Evolutionary conservation across 768 basidiomycete species (phyloP), one percentile per base, ranked within the genome.

Genomic region (Leccinum imitatum): DNA sequence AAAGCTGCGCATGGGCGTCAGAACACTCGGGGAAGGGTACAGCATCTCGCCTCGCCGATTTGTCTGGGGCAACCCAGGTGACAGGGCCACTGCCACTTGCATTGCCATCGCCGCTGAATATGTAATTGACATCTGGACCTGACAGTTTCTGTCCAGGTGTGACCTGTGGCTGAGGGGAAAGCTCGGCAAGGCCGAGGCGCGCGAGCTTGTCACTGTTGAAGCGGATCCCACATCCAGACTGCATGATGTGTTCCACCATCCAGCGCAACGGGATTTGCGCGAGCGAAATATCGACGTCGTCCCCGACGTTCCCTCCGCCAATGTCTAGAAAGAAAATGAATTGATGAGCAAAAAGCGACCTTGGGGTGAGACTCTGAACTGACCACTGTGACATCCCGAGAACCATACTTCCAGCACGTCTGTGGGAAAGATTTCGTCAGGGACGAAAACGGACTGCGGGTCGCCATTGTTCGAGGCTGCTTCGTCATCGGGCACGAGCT

Each of bases 391-490:
- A 61, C 84, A 84, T 1, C 91, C 91, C 6, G 84, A 66, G 64
- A 93, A 93, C 90, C 90, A 93, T 2, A 92, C 89, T 69, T 93
- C 91, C 9, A 85, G 69, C 14, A 90, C 84, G 69, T 91, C 84
- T 1, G 82, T 74, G 30, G 21, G 1, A 10, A 11, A 52, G 1
- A 25, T 3, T 47, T 61, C 61, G 9, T 64, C 48, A 7, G 44
- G 3, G 6, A 51, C 58, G 48, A 57, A 56, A n/a, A 21, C 37
- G 5, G 25, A 35, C 1, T 30, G 2, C 3, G 53, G 11, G n/a
- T 51, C 54, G 13, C 31, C 15, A 14, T 0, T 15, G 21, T 55
- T 37, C 25, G 53, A 13, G 17, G 35, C 8, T 17, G 35, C 13
- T 10, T 50, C 59, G 30, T 19, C 37, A 13, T 23, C 19, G 11